These are phyloP conservation scores for Blastosporella zonata DNA, from an alignment of 1,284 basidiomycete species.

Conservation along the genomic window DNA sequence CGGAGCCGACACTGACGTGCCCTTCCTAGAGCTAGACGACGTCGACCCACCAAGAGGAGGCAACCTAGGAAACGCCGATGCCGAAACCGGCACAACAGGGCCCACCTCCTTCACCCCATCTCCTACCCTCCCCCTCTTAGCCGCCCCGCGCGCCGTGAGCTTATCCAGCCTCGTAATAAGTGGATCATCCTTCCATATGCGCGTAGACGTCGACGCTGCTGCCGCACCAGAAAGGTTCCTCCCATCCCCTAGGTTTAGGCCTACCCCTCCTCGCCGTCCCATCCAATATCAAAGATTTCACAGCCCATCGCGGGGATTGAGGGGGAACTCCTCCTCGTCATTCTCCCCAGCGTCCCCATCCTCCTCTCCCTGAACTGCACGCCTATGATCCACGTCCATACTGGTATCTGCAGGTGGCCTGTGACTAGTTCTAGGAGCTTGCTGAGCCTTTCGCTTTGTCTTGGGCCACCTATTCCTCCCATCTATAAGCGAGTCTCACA, in stretches of 20 bases:
- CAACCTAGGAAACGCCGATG: neutral
- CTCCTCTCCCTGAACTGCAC: too few species aligned
- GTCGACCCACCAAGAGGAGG: neutral
- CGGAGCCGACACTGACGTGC: neutral
- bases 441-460: too few species aligned
- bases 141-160: neutral
- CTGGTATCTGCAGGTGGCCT: too few species aligned
- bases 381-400: too few species aligned
- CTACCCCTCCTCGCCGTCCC: neutral
- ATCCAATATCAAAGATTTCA: constrained; percentile 6
- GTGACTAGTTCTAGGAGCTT: too few species aligned
- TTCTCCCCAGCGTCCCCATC: too few species aligned
- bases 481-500: constrained; percentile 11
- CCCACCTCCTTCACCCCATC: neutral
- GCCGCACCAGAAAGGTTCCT: neutral
- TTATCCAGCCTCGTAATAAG: constrained; percentile 9
- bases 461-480: too few species aligned
- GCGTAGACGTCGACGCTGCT: neutral
- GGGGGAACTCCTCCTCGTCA: too few species aligned
- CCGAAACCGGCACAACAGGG: neutral
- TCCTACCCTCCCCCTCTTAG: constrained; percentile 9
- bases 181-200: neutral
- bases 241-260: neutral
- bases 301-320: constrained; percentile 2
- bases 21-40: neutral